Evolutionary conservation across 2,329 filamentous ascomycete genomes (phyloP).

Genomic region (Penicillium griseofulvum): DNA sequence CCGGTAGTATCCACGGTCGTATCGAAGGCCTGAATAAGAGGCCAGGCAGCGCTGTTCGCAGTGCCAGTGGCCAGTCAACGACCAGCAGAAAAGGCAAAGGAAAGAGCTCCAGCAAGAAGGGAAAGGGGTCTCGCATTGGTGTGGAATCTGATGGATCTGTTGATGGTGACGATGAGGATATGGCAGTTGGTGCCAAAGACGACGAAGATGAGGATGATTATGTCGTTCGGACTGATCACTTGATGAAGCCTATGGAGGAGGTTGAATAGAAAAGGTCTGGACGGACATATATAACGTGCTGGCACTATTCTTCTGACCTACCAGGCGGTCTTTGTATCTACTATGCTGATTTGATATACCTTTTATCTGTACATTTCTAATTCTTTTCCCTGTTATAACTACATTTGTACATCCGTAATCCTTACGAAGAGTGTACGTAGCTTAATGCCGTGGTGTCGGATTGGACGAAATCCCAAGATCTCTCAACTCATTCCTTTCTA

Average conservation of each 20-base stretch:
- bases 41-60: slow-evolving; percentile 27
- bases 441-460: no score
- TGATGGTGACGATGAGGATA: slow-evolving; percentile 30
- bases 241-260: neutral
- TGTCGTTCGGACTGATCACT: slow-evolving; percentile 7
- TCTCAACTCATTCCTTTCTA: no score
- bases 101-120: slow-evolving; percentile 31
- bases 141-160: slow-evolving; percentile 34
- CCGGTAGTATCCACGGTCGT: slow-evolving; percentile 20
- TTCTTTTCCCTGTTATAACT: neutral
- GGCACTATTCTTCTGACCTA: neutral
- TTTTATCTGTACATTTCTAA: neutral
- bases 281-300: neutral
- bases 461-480: no score
- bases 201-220: slow-evolving; percentile 28
- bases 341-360: slow-evolving; percentile 5
- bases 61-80: slow-evolving; percentile 30
- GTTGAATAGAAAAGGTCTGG: neutral
- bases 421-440: no score
- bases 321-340: slow-evolving; percentile 4
- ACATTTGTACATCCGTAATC: no score
- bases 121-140: slow-evolving; percentile 38
- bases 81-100: slow-evolving; percentile 30
- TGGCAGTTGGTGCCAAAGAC: slow-evolving; percentile 18
- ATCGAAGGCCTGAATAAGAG: slow-evolving; percentile 35